phyloP scores from a whole-genome alignment of 768 basidiomycete genomes.

The Kwoniella botswanensis region DNA sequence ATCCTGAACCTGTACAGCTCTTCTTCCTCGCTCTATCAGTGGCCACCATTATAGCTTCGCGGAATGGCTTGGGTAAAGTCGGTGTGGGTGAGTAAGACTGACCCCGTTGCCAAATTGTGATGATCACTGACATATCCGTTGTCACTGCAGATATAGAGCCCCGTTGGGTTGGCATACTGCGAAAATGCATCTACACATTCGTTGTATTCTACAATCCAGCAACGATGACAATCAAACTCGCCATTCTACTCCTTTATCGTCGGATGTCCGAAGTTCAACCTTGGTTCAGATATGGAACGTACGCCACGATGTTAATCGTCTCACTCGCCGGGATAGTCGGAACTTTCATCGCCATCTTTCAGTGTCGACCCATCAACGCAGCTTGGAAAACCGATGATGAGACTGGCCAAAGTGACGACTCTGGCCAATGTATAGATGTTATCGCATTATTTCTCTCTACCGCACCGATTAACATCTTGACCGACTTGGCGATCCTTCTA shows the following conservation, averaged over 20 bases:
- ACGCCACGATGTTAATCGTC: conserved; percentile 44
- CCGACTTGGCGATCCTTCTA: conserved; percentile 53
- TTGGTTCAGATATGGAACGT: conserved; percentile 46
- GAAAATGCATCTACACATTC: conserved; percentile 45
- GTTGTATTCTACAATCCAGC: conserved; percentile 54
- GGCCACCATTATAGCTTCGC: conserved; percentile 39
- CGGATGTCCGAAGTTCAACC: conserved; percentile 50
- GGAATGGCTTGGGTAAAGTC: conserved; percentile 41
- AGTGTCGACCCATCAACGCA: conserved; percentile 50
- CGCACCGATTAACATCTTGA: conserved; percentile 56
- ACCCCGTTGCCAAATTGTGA: no score
- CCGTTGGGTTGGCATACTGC: conserved; percentile 22
- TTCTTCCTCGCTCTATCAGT: conserved; percentile 36
- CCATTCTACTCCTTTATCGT: conserved; percentile 43
- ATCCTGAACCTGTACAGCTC: conserved; percentile 12
- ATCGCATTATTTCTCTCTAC: conserved; percentile 53
- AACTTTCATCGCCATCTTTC: conserved; percentile 54
- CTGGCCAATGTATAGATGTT: conserved; percentile 47
- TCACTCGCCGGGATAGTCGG: conserved; percentile 51
- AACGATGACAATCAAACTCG: conserved; percentile 54
- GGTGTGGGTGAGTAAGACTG: conserved; percentile 33
- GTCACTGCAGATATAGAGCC: conserved; percentile 21
- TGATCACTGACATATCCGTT: no score
- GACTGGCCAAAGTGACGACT: neutral
- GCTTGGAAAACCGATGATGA: conserved; percentile 29